These are phyloP conservation scores for Chaetomium globosum DNA, from an alignment of 2,329 filamentous ascomycete genomes.

Conservation along the genomic window DNA sequence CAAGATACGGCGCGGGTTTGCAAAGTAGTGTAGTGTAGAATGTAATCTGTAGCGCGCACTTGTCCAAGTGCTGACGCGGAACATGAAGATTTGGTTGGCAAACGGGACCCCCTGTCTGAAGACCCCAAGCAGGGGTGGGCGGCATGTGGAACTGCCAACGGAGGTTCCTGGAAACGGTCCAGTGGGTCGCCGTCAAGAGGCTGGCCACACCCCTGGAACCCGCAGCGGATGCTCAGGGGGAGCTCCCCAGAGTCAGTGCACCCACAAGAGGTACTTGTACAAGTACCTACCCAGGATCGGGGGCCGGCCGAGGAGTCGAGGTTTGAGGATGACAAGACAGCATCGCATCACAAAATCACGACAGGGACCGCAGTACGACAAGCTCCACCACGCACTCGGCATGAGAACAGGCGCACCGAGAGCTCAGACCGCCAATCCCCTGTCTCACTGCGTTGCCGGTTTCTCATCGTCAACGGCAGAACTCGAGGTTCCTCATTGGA, in stretches of 20 bases:
- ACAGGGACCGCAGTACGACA: conserved; percentile 14
- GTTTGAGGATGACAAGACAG: conserved; percentile 11
- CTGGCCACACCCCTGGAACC: conserved; percentile 10
- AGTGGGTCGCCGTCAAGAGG: conserved; percentile 14
- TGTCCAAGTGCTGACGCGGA: conserved; percentile 21
- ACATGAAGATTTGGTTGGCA: conserved; percentile 18
- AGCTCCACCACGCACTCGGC: conserved; percentile 10
- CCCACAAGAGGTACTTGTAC: background rate
- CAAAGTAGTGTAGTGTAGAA: background rate
- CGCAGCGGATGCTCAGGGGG: background rate
- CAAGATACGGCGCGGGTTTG: background rate
- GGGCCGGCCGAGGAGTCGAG: conserved; percentile 12
- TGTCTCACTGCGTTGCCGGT: conserved; percentile 24
- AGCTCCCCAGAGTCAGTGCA: background rate
- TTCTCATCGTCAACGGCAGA: conserved; percentile 35
- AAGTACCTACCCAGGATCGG: conserved; percentile 5
- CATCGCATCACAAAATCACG: conserved; percentile 15
- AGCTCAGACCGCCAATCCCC: conserved; percentile 34
- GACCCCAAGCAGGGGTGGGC: background rate
- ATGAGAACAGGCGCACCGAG: conserved; percentile 10
- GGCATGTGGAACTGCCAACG: conserved; percentile 19
- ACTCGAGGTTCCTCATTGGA: conserved; percentile 29
- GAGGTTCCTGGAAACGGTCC: conserved; percentile 25
- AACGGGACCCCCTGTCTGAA: conserved; percentile 1
- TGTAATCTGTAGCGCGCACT: background rate